These are phyloP conservation scores for Beauveria sp. DNA, from an alignment of 2,329 filamentous ascomycete genomes.

Conservation along the genomic window DNA sequence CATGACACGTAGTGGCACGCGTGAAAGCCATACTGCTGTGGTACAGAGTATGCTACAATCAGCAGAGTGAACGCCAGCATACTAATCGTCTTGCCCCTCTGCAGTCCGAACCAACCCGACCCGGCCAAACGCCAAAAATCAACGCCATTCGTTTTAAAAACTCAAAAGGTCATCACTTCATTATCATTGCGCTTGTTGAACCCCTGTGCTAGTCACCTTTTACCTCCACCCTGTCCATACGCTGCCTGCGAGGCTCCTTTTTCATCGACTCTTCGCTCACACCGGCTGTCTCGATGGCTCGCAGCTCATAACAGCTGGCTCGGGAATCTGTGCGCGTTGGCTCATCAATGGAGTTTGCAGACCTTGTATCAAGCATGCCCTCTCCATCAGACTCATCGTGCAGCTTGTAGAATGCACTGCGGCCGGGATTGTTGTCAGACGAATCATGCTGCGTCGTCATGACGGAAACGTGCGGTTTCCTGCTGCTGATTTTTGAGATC, in stretches of 20 bases:
- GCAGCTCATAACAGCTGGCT: slow-evolving; percentile 6
- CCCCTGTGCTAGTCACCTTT: not conserved
- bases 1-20: not conserved
- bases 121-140: not conserved
- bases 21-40: not conserved
- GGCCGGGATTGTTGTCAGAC: not conserved
- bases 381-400: slow-evolving; percentile 2
- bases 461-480: not conserved
- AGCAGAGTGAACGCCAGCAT: not conserved
- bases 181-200: not conserved
- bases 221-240: not conserved
- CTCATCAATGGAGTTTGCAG: not conserved
- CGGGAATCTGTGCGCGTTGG: not conserved
- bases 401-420: slow-evolving; percentile 3
- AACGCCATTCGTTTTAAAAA: not conserved
- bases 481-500: slow-evolving; percentile 7
- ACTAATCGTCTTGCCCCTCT: not conserved
- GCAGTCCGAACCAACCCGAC: not conserved
- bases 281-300: not conserved
- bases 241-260: not conserved
- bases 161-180: not conserved
- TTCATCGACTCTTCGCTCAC: slow-evolving; percentile 1
- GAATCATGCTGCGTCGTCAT: not conserved
- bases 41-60: not conserved
- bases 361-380: not conserved